Base-by-base conservation (phyloP, 345 rosid species). In the Salix udensis region DNA sequence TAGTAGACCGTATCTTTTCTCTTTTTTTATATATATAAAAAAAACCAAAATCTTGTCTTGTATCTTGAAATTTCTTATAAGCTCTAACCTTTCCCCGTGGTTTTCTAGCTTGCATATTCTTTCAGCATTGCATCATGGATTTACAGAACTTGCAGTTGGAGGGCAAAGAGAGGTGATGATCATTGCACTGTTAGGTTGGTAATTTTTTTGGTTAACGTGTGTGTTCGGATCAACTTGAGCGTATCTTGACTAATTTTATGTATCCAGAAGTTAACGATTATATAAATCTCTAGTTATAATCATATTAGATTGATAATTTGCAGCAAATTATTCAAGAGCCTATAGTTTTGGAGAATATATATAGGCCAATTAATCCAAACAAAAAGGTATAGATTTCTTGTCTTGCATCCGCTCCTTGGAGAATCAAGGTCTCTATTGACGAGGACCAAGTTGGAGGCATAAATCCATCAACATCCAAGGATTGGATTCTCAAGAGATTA, bases 151-250 rank as follows among this genome's bases (percentile, higher is more conserved):
- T 52, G 58, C 58, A 52, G 10, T 19, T 19, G 21, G 23, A 16
- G 8, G 19, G 2, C 58, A 52, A 52, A 52, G 23, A 50, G 9
- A 50, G n/a, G n/a, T 50, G 58, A 50, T 18, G 9, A 19, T 52
- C 21, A 52, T 39, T 52, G n/a, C 58, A 19, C 58, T 19, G 8
- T 2, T 52, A 18, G 23, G 7, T 52, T 52, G 23, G 55, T 50
- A 50, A 50, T 34, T 34, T 5, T 5, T 34, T 34, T 5, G 36
- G 37, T 34, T 34, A 34, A 34, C 5, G 1, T 28, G 2, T 2
- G 0, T 28, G 30, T 28, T 28, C 2, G 2, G 30, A 2, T 28
- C 2, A 28, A 2, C 2, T 28, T 28, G 2, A 0, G 4, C 0
- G 0, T 34, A 31, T 31, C 0, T 34, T 4, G 6, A 34, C 5